Evolutionary conservation across 441 rosid genomes (phyloP).

Genomic region (Eutrema salsugineum): DNA sequence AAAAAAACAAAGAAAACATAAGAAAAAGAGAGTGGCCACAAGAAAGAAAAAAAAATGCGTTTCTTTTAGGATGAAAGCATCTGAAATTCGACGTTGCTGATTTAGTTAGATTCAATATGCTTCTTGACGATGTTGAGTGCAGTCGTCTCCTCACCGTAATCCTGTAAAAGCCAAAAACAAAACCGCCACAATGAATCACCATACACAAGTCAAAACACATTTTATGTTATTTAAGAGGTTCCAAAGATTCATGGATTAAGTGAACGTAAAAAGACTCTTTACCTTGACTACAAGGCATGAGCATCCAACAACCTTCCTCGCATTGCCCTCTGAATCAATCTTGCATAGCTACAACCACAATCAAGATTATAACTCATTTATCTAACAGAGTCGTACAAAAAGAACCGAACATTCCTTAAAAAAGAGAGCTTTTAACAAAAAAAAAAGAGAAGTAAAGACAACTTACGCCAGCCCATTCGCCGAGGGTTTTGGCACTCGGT

Average conservation of each 20-base stretch:
- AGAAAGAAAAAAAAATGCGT: background rate
- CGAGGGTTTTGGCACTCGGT: conserved; percentile 74
- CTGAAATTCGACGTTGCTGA: background rate
- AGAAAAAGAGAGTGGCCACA: background rate
- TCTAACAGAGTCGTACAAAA: background rate
- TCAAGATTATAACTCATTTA: background rate
- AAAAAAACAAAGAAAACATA: background rate
- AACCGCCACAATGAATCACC: background rate
- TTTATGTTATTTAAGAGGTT: background rate
- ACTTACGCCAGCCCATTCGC: conserved; percentile 91
- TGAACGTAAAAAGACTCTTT: background rate
- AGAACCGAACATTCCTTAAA: background rate
- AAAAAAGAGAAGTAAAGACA: background rate
- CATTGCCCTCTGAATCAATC: conserved; percentile 27
- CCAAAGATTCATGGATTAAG: background rate
- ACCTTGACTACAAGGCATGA: conserved; percentile 30
- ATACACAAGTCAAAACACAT: background rate
- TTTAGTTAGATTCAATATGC: conserved; percentile 26
- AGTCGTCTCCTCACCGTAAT: conserved; percentile 32
- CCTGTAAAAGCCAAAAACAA: background rate
- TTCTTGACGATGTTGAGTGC: conserved; percentile 25
- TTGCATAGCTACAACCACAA: conserved; percentile 25
- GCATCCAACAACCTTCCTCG: conserved; percentile 32
- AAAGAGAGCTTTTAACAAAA: background rate
- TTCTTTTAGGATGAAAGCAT: background rate